These are phyloP conservation scores for Phylloporus rhodoxanthus DNA, from an alignment of 768 basidiomycete species.

Conservation along the genomic window DNA sequence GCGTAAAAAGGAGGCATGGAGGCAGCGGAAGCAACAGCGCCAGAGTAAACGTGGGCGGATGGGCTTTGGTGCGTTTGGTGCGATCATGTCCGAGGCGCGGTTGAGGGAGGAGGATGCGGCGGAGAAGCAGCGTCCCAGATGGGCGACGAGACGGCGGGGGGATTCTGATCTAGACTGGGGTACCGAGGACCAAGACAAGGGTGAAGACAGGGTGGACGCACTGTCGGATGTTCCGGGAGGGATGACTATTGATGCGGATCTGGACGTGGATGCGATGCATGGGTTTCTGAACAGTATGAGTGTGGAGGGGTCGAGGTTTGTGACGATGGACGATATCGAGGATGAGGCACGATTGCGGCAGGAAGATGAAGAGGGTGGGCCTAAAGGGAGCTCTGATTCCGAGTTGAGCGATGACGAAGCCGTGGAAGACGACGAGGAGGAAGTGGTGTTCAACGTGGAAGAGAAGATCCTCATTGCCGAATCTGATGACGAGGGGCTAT, in stretches of 20 bases:
- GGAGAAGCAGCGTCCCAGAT: conserved; percentile 34
- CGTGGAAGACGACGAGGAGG: conserved; percentile 33
- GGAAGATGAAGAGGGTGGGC: conserved; percentile 42
- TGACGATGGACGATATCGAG: conserved; percentile 64
- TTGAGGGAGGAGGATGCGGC: conserved; percentile 33
- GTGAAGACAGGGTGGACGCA: conserved; percentile 26
- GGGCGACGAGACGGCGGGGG: conserved; percentile 48
- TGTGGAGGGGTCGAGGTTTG: conserved; percentile 39
- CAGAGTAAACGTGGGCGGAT: conserved; percentile 14
- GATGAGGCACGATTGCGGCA: conserved; percentile 44
- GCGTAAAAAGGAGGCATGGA: conserved; percentile 14
- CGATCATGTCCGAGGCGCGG: conserved; percentile 48
- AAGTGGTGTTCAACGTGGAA: conserved; percentile 39
- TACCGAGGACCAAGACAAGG: conserved; percentile 36
- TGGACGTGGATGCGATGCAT: conserved; percentile 47
- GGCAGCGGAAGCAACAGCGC: conserved; percentile 16
- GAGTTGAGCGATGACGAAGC: conserved; percentile 28
- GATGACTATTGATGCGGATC: conserved; percentile 63
- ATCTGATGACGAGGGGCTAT: conserved; percentile 18
- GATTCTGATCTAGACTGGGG: conserved; percentile 73
- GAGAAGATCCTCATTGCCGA: conserved; percentile 42
- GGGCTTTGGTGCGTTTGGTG: conserved; percentile 47
- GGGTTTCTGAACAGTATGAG: conserved; percentile 49
- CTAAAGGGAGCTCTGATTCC: conserved; percentile 20
- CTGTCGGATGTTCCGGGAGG: conserved; percentile 34